phyloP scores from a whole-genome alignment of 2,329 filamentous ascomycete genomes.

The Fusarium pseudonygamai region DNA sequence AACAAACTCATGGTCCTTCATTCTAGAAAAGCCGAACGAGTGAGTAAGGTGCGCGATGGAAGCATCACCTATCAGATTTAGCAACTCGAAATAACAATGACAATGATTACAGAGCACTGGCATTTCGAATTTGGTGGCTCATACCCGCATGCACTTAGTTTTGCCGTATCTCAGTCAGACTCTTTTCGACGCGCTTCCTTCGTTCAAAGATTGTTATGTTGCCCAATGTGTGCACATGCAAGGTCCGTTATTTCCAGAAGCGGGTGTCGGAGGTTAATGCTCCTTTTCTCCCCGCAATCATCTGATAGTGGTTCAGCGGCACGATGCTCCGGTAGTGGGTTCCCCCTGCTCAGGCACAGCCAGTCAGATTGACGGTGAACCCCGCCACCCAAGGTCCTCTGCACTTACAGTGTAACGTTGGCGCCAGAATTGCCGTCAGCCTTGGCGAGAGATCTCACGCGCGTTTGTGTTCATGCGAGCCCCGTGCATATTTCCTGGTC shows the following conservation, averaged over 20 bases:
- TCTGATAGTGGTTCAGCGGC: neutral
- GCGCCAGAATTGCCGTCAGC: neutral
- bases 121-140: neutral
- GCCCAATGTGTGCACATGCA: neutral
- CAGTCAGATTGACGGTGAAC: neutral
- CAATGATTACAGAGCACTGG: accelerated
- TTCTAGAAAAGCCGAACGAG: neutral
- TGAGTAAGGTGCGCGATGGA: neutral
- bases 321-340: neutral
- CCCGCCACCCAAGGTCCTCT: too few relatives aligned
- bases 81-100: neutral
- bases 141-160: accelerated
- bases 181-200: accelerated
- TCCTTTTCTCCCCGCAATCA: neutral
- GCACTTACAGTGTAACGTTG: neutral
- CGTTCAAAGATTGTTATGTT: neutral
- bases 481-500: neutral
- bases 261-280: neutral
- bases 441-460: neutral
- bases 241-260: neutral
- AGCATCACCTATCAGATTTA: neutral
- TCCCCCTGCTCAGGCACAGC: neutral
- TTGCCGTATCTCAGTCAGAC: accelerated
- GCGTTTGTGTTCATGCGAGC: neutral
- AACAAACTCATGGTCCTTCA: neutral